Evolutionary conservation across 129 eudicot genomes (phyloP).

Genomic region (Rutidosis leptorrhynchoides): DNA sequence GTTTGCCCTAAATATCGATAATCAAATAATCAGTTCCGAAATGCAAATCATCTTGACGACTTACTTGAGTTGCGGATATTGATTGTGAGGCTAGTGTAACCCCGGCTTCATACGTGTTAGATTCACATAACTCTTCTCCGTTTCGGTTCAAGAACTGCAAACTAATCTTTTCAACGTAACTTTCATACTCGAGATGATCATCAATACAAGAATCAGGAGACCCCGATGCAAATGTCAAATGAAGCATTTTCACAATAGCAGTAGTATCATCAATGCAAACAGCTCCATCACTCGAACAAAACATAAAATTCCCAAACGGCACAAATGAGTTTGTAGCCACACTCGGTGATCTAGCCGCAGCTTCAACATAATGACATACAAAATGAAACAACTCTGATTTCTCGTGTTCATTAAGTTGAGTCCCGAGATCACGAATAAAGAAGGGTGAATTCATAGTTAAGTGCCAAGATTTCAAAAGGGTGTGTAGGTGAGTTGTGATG

Average conservation of each 20-base stretch:
- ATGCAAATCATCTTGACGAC: background rate
- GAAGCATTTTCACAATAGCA: conserved; percentile 58
- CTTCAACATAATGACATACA: conserved; percentile 37
- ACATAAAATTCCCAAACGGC: conserved; percentile 83
- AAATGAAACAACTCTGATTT: conserved; percentile 31
- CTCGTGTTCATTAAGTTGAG: conserved; percentile 36
- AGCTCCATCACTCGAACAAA: conserved; percentile 67
- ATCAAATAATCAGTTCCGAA: background rate
- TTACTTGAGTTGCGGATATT: conserved; percentile 40
- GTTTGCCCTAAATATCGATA: no score
- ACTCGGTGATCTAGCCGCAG: conserved; percentile 12
- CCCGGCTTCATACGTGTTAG: conserved; percentile 73
- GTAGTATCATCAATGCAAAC: conserved; percentile 58
- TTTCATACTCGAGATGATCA: conserved; percentile 73
- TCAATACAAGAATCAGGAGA: conserved; percentile 42
- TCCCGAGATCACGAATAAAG: conserved; percentile 26
- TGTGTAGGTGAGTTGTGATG: conserved; percentile 36
- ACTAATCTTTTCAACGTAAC: conserved; percentile 45
- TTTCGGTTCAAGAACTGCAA: conserved; percentile 45
- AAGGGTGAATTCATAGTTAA: conserved; percentile 42
- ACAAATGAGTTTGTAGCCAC: conserved; percentile 31
- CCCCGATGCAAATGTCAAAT: conserved; percentile 49
- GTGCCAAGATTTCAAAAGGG: conserved; percentile 63
- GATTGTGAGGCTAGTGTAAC: conserved; percentile 59
- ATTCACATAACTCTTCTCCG: conserved; percentile 47